Evolutionary conservation across 1,284 basidiomycete genomes (phyloP), one percentile per base, ranked within the genome.

Genomic region (Kalmanozyma brasiliensis): DNA sequence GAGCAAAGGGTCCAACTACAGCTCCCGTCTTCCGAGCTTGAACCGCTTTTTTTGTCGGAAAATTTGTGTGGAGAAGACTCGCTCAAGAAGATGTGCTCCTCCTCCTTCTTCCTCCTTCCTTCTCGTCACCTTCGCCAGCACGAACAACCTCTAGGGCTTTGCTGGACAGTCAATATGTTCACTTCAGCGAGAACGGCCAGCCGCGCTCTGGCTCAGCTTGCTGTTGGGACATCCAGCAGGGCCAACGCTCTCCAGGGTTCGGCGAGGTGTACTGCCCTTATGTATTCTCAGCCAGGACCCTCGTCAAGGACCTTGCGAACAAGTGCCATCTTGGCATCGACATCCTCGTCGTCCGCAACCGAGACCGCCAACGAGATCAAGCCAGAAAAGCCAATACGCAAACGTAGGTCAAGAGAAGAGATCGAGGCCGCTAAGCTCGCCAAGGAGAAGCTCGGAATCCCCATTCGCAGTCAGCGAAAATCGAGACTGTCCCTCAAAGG

Each of bases 21-120:
- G n/a, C 33, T 23, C 57, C 63, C 63, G 63, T 49, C 24, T 66
- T 47, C 63, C 63, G 56, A 53, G 32, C 52, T 48, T 34, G 19
- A 10, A 8, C 10, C 3, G 29, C 33, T 43, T 49, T 29, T 35
- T 49, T 44, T 46, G 43, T 47, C 49, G 24, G 7, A 22, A 26
- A 9, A 33, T 30, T 37, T n/a, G 47, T 53, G 62, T 59, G 51
- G 62, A 65, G 62, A 58, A 58, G 19, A 9, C 23, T 35, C 33
- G 23, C 11, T 29, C 17, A 48, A 48, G n/a, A 22, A 17, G n/a
- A 34, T 35, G 26, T 13, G 7, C 32, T 33, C 22, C 2, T 35
- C 30, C 4, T 26, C 35, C 40, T n/a, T n/a, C n/a, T n/a, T n/a
- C n/a, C n/a, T n/a, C n/a, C n/a, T 32, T 24, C 24, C 9, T 9